Conservation (phyloP, 2,329 filamentous ascomycete species). For the Bipolaris gigantea region DNA sequence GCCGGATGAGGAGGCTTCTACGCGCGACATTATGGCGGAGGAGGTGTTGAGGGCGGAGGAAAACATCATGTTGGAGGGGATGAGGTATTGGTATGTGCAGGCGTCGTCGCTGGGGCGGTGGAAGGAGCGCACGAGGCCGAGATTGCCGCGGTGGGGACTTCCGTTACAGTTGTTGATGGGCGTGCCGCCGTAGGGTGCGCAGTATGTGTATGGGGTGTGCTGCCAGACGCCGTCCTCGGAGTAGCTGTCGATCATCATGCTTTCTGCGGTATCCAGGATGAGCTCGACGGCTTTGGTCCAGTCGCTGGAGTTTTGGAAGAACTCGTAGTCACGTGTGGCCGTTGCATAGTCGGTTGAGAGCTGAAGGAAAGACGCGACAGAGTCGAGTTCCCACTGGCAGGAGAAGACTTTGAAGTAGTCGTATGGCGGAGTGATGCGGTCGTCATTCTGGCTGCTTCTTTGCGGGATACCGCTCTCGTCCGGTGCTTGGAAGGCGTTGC, state of each 20-base stretch:
- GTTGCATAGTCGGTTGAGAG: conserved; percentile 52
- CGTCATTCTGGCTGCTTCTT: conserved; percentile 44
- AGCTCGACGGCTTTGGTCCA: conserved; percentile 51
- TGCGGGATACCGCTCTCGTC: conserved; percentile 48
- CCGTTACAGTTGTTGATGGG: conserved; percentile 58
- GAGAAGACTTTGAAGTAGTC: conserved; percentile 52
- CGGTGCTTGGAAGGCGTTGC: conserved; percentile 57
- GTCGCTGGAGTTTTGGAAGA: conserved; percentile 49
- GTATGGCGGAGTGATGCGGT: conserved; percentile 50
- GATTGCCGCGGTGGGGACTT: conserved; percentile 51
- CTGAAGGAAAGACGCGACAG: conserved; percentile 54
- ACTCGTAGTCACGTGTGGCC: conserved; percentile 50
- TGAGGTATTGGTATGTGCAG: conserved; percentile 54
- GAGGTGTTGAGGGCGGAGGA: conserved; percentile 61
- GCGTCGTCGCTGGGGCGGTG: conserved; percentile 55
- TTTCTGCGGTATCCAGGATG: conserved; percentile 48
- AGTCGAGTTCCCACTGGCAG: conserved; percentile 58
- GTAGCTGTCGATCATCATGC: conserved; percentile 54
- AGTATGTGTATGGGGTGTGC: conserved; percentile 52
- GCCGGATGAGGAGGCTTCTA: conserved; percentile 42
- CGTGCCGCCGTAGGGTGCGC: conserved; percentile 49
- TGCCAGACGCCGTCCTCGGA: conserved; percentile 48
- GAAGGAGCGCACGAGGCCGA: conserved; percentile 53
- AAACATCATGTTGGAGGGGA: conserved; percentile 70
- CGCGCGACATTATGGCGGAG: conserved; percentile 54